A percentile compares a stretch with the other conserved stretches of the same genome.
Conservation (phyloP, 257 asterid genomes). For the Cruciata laevipes region DNA sequence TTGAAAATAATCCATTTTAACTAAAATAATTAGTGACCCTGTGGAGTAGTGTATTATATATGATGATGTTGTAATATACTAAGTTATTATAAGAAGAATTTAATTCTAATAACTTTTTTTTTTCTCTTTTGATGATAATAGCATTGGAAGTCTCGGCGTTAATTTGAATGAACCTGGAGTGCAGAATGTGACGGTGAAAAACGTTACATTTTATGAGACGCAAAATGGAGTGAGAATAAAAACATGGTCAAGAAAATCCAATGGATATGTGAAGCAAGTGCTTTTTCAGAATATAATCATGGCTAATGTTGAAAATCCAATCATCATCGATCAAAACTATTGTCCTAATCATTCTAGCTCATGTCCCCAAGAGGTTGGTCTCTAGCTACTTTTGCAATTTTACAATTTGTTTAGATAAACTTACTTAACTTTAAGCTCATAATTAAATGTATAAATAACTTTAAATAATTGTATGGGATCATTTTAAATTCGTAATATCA, state of each 20-base stretch:
- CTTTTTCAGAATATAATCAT: slow-evolving; percentile 1
- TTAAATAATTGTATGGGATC: no score
- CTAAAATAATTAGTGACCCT: no score
- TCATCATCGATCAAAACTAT: slow-evolving; percentile 3
- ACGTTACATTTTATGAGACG: background rate
- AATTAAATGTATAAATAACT: no score
- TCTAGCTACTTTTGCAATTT: no score
- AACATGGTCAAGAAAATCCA: slow-evolving; percentile 2
- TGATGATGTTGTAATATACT: no score
- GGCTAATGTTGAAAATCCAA: background rate
- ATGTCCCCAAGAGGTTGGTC: background rate
- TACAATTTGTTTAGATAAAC: no score
- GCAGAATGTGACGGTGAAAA: slow-evolving; percentile 3
- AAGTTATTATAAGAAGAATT: no score
- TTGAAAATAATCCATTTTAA: no score
- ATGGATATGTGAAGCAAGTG: background rate
- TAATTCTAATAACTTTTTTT: no score
- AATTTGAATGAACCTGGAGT: background rate
- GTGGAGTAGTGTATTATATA: no score
- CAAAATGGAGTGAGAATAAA: slow-evolving; percentile 4
- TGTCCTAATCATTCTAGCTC: background rate
- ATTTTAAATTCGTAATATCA: no score
- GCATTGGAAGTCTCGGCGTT: slow-evolving; percentile 8
- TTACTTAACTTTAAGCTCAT: no score
- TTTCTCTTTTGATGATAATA: background rate